Evolutionary conservation across 768 basidiomycete genomes (phyloP), one percentile per base, ranked within the genome.

Genomic region (Hebeloma cylindrosporum): DNA sequence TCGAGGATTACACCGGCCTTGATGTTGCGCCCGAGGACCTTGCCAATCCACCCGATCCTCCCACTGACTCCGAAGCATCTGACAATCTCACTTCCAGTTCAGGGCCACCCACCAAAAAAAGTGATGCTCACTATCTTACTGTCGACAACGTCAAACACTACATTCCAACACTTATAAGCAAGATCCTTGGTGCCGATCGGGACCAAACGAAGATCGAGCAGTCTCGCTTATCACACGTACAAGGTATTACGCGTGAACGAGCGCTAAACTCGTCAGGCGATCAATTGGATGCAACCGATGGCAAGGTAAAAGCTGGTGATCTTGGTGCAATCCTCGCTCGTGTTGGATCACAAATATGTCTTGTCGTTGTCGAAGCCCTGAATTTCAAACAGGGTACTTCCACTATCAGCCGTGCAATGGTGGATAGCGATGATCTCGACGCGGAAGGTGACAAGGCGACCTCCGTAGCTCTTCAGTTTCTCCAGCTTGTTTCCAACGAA

Each of bases 331-430:
- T 52, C 17, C 47, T 56, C 1, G 38, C 42, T 7, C 4, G 20
- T 3, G 9, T 36, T 16, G 40, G 26, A 10, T 16, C 29, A 4
- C 20, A 20, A 5, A 23, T 56, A 1, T 56, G 47, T 20, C 27
- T 56, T 3, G 33, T 44, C 5, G 36, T 56, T 26, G 35, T 39
- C 11, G 43, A 56, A 21, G 22, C 47, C 11, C 18, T 45, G 7
- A 37, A 40, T 29, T 52, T 52, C 23, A 18, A 27, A 14, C 25
- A 39, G 30, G 42, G 43, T 13, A 33, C 3, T 6, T 33, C 50
- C 26, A 47, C 42, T 8, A n/a, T 3, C 5, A 44, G 33, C 25
- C 45, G 44, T 5, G 10, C 17, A 1, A 27, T 43, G 7, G 23
- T 45, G 13, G n/a, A 43, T 16, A 7, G 34, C 13, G 43, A 46